Base-by-base conservation (phyloP, 768 basidiomycete species). In the Fibroporia radiculosa region DNA sequence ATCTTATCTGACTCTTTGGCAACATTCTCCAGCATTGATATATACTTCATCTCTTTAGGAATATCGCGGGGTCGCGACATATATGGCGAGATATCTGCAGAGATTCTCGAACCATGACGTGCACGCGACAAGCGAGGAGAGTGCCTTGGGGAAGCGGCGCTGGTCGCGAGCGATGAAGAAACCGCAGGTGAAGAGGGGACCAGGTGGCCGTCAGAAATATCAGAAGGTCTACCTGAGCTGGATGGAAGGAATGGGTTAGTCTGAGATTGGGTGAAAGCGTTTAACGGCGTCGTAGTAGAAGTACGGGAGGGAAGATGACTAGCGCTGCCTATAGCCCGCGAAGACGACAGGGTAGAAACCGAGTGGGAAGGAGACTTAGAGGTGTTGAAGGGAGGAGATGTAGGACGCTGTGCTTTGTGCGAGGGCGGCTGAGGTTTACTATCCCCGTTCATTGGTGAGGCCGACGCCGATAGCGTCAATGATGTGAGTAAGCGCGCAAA, bases 1-100 rank as follows among this genome's bases (percentile, higher is more conserved):
- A 80, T 72, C 48, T 73, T 71, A 5, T 79, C 80, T 4, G 86
- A 84, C 59, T 89, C 84, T 54, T 81, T 77, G 0, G 79, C 83
- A 27, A 87, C 78, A 12, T 75, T 68, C 58, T 88, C 84, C 10
- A 86, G 66, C 48, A 88, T 66, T 2, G 84, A 84, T 20, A 83
- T 68, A 52, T 81, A 86, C 60, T 78, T 78, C 61, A 85, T 60
- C 45, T 72, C 75, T 57, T 79, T 83, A 12, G 78, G 73, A 8
- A 77, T 64, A 49, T 75, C 80, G 20, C 64, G 60, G 6, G 75
- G 64, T 43, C 74, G 73, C 8, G 76, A 66, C 41, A 85, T 64
- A 58, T 86, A 85, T 0, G 84, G 82, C 6, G 82, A 83, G 44
- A 84, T 77, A 55, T 84, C 82, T 12, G 80, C 74, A 18, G 74